phyloP scores from a whole-genome alignment of 2,329 filamentous ascomycete species.

The Alternaria incomplexa region DNA sequence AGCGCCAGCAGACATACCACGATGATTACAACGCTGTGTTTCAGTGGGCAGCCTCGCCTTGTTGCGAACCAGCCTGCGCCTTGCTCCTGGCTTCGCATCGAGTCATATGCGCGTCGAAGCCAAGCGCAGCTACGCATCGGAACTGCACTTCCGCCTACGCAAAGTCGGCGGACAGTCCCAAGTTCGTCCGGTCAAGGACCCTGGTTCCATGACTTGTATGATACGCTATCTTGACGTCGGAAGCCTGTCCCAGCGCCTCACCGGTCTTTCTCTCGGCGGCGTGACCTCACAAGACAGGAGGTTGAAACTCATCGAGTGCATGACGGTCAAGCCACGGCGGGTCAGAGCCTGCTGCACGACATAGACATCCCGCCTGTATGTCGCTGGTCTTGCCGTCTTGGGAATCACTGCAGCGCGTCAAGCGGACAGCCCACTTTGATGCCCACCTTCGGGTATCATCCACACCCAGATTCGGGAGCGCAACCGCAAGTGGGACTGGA shows the following conservation, averaged over 20 bases:
- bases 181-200: constrained; percentile 1
- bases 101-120: constrained; percentile 5
- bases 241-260: constrained; percentile 8
- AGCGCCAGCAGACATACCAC: background rate
- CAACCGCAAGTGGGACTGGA: constrained; percentile 40
- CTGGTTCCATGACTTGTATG: background rate
- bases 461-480: constrained; percentile 32
- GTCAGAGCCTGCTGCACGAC: constrained; percentile 30
- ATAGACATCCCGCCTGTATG: constrained; percentile 22
- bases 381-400: constrained; percentile 33
- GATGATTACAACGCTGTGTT: background rate
- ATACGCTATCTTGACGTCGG: constrained; percentile 9
- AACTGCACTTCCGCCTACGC: constrained; percentile 7
- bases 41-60: background rate
- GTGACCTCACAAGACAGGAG: constrained; percentile 16
- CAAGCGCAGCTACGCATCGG: constrained; percentile 1
- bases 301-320: constrained; percentile 21
- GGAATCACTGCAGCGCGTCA: constrained; percentile 20
- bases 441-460: constrained; percentile 28
- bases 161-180: constrained; percentile 4
- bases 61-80: background rate
- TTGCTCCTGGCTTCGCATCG: constrained; percentile 2
- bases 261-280: constrained; percentile 7
- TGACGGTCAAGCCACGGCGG: constrained; percentile 17
- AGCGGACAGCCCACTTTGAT: constrained; percentile 31